Evolutionary conservation across 2,329 filamentous ascomycete species (phyloP).

Genomic region (Ceratocystis harringtonii): DNA sequence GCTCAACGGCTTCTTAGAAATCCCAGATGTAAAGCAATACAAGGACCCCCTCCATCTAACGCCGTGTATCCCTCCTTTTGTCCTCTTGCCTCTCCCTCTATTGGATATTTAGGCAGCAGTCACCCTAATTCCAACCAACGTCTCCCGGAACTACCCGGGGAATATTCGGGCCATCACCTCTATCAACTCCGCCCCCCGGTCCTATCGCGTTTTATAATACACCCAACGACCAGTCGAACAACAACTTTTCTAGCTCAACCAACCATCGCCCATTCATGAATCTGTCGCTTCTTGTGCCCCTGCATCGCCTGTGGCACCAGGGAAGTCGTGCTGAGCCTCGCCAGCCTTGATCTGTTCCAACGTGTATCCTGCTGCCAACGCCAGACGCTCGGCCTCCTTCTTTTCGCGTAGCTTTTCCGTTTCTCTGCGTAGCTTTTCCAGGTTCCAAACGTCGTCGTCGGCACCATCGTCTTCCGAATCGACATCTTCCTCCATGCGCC

Average conservation of each 20-base stretch:
- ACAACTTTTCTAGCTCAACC: neutral
- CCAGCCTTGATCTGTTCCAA: conserved; percentile 15
- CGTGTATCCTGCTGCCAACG: conserved; percentile 16
- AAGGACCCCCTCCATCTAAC: conserved; percentile 1
- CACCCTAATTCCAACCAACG: conserved; percentile 5
- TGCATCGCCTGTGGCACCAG: conserved; percentile 13
- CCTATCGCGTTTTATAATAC: neutral
- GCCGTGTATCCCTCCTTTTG: neutral
- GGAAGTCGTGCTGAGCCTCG: conserved; percentile 15
- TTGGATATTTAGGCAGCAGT: neutral
- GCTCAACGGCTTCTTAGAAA: neutral
- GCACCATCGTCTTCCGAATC: conserved; percentile 47
- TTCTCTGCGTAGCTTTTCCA: conserved; percentile 68
- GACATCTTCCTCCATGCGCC: conserved; percentile 54
- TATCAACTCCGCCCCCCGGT: neutral
- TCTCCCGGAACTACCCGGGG: conserved; percentile 1
- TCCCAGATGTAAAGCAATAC: neutral
- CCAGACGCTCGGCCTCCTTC: conserved; percentile 56
- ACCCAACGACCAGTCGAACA: neutral
- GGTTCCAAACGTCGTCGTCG: conserved; percentile 50
- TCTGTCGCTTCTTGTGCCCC: neutral
- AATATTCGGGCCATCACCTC: conserved; percentile 8
- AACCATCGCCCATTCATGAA: neutral
- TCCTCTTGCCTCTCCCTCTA: too few species aligned
- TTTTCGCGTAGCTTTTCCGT: conserved; percentile 59